Evolutionary conservation across 1,139 yeast genomes (phyloP).

Genomic region (Arxiozyma heterogenica): DNA sequence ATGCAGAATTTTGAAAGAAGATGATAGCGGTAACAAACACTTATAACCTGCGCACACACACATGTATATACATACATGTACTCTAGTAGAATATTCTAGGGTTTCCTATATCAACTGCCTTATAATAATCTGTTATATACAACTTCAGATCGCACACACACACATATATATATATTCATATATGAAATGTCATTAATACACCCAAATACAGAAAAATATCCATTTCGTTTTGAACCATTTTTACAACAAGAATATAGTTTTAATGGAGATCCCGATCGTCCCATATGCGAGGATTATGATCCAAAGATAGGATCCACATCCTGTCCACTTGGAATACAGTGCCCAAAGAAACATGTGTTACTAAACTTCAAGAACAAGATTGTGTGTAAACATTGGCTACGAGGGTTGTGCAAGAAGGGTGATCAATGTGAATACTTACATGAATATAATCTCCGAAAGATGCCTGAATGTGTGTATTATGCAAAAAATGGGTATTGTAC

Average conservation of each 20-base stretch:
- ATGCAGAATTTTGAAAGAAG: neutral
- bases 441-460: slow-evolving; percentile 85
- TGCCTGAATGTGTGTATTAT: slow-evolving; percentile 94
- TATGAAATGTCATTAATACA: slow-evolving; percentile 27
- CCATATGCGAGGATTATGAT: slow-evolving; percentile 70
- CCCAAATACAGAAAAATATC: slow-evolving; percentile 34
- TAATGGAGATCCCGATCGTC: slow-evolving; percentile 83
- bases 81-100: neutral
- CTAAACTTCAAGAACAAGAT: slow-evolving; percentile 76
- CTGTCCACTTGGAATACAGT: slow-evolving; percentile 77
- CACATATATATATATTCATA: too few relatives aligned
- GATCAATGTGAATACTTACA: slow-evolving; percentile 95
- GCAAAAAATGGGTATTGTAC: slow-evolving; percentile 87
- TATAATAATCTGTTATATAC: neutral
- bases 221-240: slow-evolving; percentile 78
- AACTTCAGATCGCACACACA: neutral
- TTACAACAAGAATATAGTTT: slow-evolving; percentile 71
- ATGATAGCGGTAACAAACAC: too few relatives aligned
- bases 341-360: slow-evolving; percentile 84
- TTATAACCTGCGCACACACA: too few relatives aligned
- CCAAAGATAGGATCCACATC: slow-evolving; percentile 44
- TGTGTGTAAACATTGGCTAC: slow-evolving; percentile 96
- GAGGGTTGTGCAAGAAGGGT: slow-evolving; percentile 94
- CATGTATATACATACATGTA: neutral
- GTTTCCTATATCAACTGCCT: too few relatives aligned